Evolutionary conservation across 192 early-diverging fungal genomes (phyloP).

Genomic region (Phlyctochytrium planicorne): DNA sequence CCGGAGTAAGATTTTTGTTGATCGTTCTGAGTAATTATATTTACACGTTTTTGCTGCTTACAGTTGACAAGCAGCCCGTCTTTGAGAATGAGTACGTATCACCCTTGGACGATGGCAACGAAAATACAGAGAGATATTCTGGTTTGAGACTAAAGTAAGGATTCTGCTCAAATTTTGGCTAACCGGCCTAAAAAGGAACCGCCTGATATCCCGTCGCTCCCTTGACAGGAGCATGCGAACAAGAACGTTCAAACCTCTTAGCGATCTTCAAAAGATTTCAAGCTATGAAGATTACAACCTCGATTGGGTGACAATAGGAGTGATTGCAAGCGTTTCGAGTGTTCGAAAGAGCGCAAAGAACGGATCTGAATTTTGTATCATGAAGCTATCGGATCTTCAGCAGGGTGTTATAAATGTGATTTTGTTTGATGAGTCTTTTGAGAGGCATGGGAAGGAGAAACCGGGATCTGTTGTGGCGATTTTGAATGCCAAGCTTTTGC

Average conservation of each 20-base stretch:
- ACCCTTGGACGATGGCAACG: too few relatives aligned
- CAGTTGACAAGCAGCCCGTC: too few relatives aligned
- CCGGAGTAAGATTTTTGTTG: too few relatives aligned
- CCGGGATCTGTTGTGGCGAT: not conserved
- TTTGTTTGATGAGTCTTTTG: not conserved
- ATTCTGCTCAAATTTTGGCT: not conserved
- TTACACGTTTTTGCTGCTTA: too few relatives aligned
- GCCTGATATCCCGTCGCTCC: too few relatives aligned
- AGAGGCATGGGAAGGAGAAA: not conserved
- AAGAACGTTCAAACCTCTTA: not conserved
- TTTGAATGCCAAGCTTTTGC: conserved; percentile 1
- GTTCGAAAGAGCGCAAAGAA: not conserved
- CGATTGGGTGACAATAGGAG: conserved; percentile 7
- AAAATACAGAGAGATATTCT: not conserved
- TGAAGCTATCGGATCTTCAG: not conserved
- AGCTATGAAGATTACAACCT: not conserved
- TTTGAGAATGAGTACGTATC: too few relatives aligned
- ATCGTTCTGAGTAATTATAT: too few relatives aligned
- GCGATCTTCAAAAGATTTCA: not conserved
- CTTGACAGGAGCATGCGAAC: not conserved
- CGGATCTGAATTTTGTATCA: not conserved
- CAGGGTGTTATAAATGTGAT: not conserved
- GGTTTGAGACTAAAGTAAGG: not conserved
- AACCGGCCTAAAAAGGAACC: too few relatives aligned
- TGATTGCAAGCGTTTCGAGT: not conserved